Conservation (phyloP, 495 filamentous ascomycete genomes). For the Penicillium chermesinum region DNA sequence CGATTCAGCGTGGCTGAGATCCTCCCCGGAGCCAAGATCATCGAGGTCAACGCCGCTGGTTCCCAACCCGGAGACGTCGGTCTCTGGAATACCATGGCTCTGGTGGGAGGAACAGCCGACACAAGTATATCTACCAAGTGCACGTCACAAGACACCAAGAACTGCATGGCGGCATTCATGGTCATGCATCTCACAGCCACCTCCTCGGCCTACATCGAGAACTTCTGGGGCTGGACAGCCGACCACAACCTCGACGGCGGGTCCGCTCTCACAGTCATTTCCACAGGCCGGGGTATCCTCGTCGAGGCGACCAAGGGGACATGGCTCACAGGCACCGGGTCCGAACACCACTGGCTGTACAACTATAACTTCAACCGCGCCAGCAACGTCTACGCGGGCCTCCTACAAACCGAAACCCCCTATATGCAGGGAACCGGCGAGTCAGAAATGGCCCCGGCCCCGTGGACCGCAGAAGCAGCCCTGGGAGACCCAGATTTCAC, state of each 20-base stretch:
- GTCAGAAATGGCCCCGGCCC: conserved; percentile 33
- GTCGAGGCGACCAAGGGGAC: conserved; percentile 42
- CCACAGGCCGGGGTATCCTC: conserved; percentile 46
- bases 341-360: conserved; percentile 49
- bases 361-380: conserved; percentile 47
- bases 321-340: conserved; percentile 40
- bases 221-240: conserved; percentile 60
- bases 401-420: conserved; percentile 41
- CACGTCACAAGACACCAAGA: conserved; percentile 28
- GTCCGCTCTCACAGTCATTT: conserved; percentile 33
- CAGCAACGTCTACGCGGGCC: conserved; percentile 41
- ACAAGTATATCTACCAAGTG: conserved; percentile 33
- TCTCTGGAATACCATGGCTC: conserved; percentile 52
- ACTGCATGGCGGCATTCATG: conserved; percentile 46
- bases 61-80: conserved; percentile 49
- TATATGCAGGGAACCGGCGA: conserved; percentile 42
- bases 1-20: conserved; percentile 47
- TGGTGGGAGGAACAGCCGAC: conserved; percentile 48
- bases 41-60: conserved; percentile 50
- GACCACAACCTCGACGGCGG: conserved; percentile 49
- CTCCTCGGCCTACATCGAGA: conserved; percentile 53
- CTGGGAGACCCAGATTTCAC: conserved; percentile 43
- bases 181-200: conserved; percentile 48
- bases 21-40: conserved; percentile 45
- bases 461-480: conserved; percentile 31